Percentiles rank a stretch among this genome's conserved stretches.
phyloP scores from a whole-genome alignment of 2,329 filamentous ascomycete species.

The Aspergillus novoparasiticus region DNA sequence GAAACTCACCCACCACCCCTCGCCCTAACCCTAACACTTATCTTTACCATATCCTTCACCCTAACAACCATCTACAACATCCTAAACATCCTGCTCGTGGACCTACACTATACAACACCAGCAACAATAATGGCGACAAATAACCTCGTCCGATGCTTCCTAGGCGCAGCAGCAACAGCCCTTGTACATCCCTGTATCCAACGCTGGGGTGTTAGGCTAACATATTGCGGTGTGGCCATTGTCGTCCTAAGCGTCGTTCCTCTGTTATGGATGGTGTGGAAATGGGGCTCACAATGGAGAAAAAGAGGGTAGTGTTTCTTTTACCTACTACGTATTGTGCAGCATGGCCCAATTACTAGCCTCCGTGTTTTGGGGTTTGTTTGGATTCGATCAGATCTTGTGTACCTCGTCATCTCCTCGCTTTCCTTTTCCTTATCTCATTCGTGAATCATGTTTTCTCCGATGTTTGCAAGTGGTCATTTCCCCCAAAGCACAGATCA shows the following conservation, averaged over 20 bases:
- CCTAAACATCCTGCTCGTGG: slow-evolving; percentile 50
- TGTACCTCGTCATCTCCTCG: not conserved
- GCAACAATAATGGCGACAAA: slow-evolving; percentile 38
- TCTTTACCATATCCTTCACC: slow-evolving; percentile 33
- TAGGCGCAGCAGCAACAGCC: slow-evolving; percentile 34
- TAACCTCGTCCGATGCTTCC: slow-evolving; percentile 36
- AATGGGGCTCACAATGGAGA: not conserved
- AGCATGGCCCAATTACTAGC: not conserved
- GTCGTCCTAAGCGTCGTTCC: not conserved
- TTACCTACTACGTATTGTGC: not conserved
- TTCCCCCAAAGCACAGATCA: not conserved
- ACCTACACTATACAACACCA: slow-evolving; percentile 39
- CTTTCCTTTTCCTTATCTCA: not conserved
- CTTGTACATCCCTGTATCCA: slow-evolving; percentile 20
- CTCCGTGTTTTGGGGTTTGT: not conserved
- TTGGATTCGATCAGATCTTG: not conserved
- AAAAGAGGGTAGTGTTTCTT: not conserved
- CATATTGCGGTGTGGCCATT: not conserved
- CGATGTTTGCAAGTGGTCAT: not conserved
- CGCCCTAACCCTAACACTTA: not conserved
- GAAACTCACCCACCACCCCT: not conserved
- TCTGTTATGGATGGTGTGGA: not conserved
- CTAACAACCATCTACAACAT: slow-evolving; percentile 45
- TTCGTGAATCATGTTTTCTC: not conserved
- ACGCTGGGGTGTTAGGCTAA: not conserved